These are phyloP conservation scores for Pseudogymnoascus destructans DNA, from an alignment of 2,329 filamentous ascomycete genomes.

Conservation along the genomic window DNA sequence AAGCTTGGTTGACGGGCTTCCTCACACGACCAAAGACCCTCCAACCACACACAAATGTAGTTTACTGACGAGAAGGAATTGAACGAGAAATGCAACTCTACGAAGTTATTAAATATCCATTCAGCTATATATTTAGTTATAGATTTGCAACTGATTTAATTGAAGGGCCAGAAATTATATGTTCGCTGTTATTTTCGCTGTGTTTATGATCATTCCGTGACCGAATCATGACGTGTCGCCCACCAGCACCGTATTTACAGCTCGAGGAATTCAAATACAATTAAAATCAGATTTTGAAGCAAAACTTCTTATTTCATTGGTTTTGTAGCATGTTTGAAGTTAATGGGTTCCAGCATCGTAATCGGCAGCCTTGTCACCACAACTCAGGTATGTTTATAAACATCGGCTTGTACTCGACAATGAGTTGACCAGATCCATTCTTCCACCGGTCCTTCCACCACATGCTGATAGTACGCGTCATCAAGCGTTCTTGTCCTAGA, in stretches of 20 bases:
- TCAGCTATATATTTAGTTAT: background rate
- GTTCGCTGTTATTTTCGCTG: background rate
- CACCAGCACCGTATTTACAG: background rate
- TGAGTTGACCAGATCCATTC: constrained; percentile 25
- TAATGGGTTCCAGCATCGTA: constrained; percentile 23
- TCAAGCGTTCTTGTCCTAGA: constrained; percentile 26
- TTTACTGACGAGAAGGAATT: background rate
- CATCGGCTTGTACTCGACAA: constrained; percentile 24
- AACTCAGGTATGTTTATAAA: constrained; percentile 24
- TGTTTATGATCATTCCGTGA: background rate
- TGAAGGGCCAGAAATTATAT: background rate
- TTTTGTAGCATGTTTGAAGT: constrained; percentile 20
- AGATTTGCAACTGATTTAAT: background rate
- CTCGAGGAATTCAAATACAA: background rate
- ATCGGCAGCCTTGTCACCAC: constrained; percentile 23
- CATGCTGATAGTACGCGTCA: constrained; percentile 27
- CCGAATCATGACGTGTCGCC: background rate
- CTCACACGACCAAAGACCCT: background rate
- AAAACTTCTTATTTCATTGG: constrained; percentile 22
- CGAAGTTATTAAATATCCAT: background rate
- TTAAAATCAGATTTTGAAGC: constrained; percentile 14
- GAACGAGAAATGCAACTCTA: background rate
- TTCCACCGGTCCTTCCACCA: constrained; percentile 24
- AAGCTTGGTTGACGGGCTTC: background rate
- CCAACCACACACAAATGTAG: background rate